Conservation (phyloP, 352 stramenopile species). For the Pythium chondricola region DNA sequence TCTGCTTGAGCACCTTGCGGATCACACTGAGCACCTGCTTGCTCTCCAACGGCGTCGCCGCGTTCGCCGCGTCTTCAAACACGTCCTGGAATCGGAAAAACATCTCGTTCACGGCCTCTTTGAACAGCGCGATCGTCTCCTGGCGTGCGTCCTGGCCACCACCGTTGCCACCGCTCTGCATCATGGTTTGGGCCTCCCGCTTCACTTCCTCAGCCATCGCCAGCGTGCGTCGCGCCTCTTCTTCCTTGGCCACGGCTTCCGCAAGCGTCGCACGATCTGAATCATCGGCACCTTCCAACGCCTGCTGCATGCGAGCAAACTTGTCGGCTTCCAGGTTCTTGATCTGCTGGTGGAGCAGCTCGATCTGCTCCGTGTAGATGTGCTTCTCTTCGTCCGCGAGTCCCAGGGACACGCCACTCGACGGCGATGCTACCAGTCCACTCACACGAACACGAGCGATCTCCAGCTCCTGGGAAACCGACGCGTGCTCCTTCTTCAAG, state of each 20-base stretch:
- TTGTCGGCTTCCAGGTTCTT: constrained; percentile 48
- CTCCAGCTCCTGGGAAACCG: constrained; percentile 25
- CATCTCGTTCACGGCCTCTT: constrained; percentile 75
- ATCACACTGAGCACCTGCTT: constrained; percentile 70
- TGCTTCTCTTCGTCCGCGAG: constrained; percentile 45
- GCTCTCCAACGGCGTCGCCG: constrained; percentile 34
- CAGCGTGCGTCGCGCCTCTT: constrained; percentile 37
- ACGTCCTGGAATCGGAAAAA: constrained; percentile 79
- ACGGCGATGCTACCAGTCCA: constrained; percentile 21
- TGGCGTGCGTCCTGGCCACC: constrained; percentile 20
- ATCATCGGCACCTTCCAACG: constrained; percentile 7
- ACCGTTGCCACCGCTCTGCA: constrained; percentile 12
- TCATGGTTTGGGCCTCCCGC: constrained; percentile 47
- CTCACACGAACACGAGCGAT: constrained; percentile 20
- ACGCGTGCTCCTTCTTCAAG: constrained; percentile 19
- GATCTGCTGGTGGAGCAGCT: constrained; percentile 43
- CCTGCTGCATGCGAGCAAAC: constrained; percentile 38
- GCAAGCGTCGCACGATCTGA: constrained; percentile 4
- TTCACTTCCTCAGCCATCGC: constrained; percentile 46
- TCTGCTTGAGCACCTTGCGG: constrained; percentile 74
- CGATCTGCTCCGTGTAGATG: constrained; percentile 49
- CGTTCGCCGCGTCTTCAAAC: constrained; percentile 53
- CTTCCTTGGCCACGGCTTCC: constrained; percentile 22
- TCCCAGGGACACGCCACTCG: constrained; percentile 1
- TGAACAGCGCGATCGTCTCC: constrained; percentile 51